Evolutionary conservation across 495 filamentous ascomycete species (phyloP), one percentile per base, ranked within the genome.

Genomic region (Xylaria nigripes): DNA sequence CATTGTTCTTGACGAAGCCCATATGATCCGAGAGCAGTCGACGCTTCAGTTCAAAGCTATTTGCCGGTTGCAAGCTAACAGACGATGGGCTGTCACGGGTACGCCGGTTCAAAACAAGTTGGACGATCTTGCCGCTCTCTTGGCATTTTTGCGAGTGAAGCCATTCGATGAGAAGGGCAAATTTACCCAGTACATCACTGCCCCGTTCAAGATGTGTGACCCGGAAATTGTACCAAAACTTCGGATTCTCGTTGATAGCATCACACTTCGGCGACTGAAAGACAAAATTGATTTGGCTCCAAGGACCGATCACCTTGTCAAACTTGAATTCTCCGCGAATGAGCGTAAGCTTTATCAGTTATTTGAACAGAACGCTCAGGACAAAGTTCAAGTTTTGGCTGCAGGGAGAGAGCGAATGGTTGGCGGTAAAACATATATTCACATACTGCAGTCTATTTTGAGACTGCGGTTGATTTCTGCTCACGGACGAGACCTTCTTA

Each of bases 61-160:
- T n/a, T 86, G 89, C 58, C 76, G 81, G n/a, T 74, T 98, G 10
- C 77, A 85, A 47, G 86, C 89, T 5, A 79, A 87, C 60, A 82
- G 93, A 22, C 83, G 90, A 16, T 98, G 93, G 93, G 91, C 93
- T 1, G 90, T 98, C 8, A 97, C 93, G 2, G 91, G 92, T 42
- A 95, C 89, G 0, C 88, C 90, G 0, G 85, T 93, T 15, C 88
- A 95, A 64, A 96, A 98, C 64, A 85, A 89, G 21, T 77, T 98
- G 6, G 90, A 95, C 48, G 93, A 98, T 65, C 76, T 98, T 8
- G 82, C 86, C 16, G 86, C 93, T 7, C 75, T 98, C n/a, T 85
- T 95, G 50, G 90, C 86, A 24, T 98, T 98, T 60, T 70, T 98
- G 6, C 84, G 86, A 2, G 68, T 98, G 13, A 81, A 82, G 58